Evolutionary conservation across 345 rosid genomes (phyloP).

Genomic region (Eucalyptus viminalis): DNA sequence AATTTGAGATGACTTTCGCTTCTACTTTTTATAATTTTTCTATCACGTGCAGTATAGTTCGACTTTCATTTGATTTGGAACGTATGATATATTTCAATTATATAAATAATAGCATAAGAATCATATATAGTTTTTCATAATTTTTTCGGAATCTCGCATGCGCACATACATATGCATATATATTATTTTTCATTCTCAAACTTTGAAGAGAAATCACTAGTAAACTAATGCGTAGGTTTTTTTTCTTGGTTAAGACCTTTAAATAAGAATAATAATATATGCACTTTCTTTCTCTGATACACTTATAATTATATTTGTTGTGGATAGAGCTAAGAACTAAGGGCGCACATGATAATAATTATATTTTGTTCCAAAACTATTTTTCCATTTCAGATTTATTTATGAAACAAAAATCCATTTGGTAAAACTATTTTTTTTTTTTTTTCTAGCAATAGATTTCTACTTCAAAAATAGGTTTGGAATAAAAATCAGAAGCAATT

Average conservation of each 20-base stretch:
- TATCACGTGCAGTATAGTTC: not conserved
- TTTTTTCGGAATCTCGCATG: not conserved
- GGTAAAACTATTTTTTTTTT: accelerated
- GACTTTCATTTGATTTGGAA: not conserved
- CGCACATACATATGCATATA: not conserved
- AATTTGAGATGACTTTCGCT: not conserved
- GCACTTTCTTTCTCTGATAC: not conserved
- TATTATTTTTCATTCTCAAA: not conserved
- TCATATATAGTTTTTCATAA: not conserved
- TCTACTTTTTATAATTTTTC: not conserved
- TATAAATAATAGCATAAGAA: not conserved
- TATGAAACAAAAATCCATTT: accelerated
- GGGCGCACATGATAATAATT: accelerated
- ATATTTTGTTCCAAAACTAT: too few species aligned
- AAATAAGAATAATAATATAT: not conserved
- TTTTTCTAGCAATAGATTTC: accelerated
- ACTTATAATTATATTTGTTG: not conserved
- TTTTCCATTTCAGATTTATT: too few species aligned
- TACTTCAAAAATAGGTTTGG: too few species aligned
- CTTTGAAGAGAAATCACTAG: not conserved
- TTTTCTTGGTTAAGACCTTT: not conserved
- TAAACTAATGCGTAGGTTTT: not conserved
- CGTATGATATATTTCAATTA: not conserved
- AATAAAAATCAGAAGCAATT: accelerated
- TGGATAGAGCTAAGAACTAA: not conserved